A percentile compares a stretch with the other conserved stretches of the same genome.
These are phyloP conservation scores for Quercus cerris DNA, from an alignment of 306 rosid species.

Conservation along the genomic window DNA sequence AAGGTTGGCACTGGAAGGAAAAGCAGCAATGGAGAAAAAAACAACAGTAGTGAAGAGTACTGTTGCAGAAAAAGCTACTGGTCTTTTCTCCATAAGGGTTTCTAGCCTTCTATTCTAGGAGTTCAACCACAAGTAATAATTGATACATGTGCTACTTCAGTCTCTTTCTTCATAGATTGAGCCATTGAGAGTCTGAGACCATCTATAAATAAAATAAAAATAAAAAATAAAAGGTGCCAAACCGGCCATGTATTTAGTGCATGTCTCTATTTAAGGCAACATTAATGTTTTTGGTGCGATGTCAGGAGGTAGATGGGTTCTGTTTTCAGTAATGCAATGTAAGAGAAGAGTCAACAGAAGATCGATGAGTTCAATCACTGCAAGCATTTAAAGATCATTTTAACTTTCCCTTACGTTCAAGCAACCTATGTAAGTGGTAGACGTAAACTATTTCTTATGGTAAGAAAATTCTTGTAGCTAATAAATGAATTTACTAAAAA, in stretches of 20 bases:
- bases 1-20: slow-evolving; percentile 42
- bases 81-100: slow-evolving; percentile 48
- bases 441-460: no score
- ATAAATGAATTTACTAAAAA: no score
- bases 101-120: background rate
- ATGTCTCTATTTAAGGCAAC: slow-evolving; percentile 40
- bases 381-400: slow-evolving; percentile 29
- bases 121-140: background rate
- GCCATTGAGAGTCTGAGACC: background rate
- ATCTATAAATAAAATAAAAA: background rate
- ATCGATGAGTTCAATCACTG: background rate
- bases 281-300: slow-evolving; percentile 57
- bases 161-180: slow-evolving; percentile 8
- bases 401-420: background rate
- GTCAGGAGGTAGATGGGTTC: slow-evolving; percentile 53
- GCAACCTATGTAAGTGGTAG: background rate
- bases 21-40: slow-evolving; percentile 20
- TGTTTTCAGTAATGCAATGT: slow-evolving; percentile 3
- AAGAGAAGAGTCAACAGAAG: background rate
- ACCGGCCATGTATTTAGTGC: background rate
- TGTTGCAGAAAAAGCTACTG: slow-evolving; percentile 9
- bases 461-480: no score
- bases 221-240: background rate
- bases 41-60: slow-evolving; percentile 20
- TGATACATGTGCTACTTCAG: background rate